Conservation (phyloP, 1,284 basidiomycete species). For the Ceratobasidium sp. region DNA sequence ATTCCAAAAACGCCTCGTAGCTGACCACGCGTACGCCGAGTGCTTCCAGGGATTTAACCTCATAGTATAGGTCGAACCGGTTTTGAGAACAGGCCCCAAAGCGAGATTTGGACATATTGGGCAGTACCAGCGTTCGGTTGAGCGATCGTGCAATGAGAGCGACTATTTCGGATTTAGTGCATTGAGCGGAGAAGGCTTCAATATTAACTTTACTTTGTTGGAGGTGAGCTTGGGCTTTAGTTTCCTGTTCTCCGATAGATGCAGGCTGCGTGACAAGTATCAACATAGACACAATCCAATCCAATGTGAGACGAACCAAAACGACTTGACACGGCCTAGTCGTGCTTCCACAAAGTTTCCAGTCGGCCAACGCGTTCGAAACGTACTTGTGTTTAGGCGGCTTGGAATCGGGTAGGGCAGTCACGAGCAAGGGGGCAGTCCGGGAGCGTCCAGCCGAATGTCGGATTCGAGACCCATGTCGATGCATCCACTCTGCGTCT, state of each 20-base stretch:
- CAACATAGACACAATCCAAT: background rate
- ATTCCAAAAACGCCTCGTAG: conserved; percentile 31
- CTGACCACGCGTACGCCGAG: conserved; percentile 19
- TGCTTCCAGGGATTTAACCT: conserved; percentile 10
- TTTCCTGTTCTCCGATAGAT: conserved; percentile 43
- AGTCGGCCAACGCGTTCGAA: conserved; percentile 14
- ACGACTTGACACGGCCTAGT: conserved; percentile 14
- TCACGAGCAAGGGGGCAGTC: background rate
- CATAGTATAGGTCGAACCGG: conserved; percentile 42
- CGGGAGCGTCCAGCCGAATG: too few relatives aligned
- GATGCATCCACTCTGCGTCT: conserved; percentile 24
- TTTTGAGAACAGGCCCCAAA: conserved; percentile 41
- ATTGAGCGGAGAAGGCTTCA: background rate
- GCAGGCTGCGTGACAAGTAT: background rate
- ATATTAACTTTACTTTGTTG: conserved; percentile 25
- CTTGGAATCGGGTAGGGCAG: conserved; percentile 27
- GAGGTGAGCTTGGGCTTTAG: conserved; percentile 33
- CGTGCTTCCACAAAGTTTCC: conserved; percentile 1
- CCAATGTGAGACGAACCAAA: conserved; percentile 11
- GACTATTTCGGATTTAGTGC: conserved; percentile 4
- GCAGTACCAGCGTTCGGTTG: conserved; percentile 39
- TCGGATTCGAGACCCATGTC: too few relatives aligned
- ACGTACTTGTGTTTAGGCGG: conserved; percentile 16
- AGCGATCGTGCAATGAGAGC: conserved; percentile 38
- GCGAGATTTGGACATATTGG: conserved; percentile 43